A percentile compares a stretch with the other conserved stretches of the same genome.
These are phyloP conservation scores for Fraxinus greggii DNA, from an alignment of 305 asterid genomes.

Conservation along the genomic window DNA sequence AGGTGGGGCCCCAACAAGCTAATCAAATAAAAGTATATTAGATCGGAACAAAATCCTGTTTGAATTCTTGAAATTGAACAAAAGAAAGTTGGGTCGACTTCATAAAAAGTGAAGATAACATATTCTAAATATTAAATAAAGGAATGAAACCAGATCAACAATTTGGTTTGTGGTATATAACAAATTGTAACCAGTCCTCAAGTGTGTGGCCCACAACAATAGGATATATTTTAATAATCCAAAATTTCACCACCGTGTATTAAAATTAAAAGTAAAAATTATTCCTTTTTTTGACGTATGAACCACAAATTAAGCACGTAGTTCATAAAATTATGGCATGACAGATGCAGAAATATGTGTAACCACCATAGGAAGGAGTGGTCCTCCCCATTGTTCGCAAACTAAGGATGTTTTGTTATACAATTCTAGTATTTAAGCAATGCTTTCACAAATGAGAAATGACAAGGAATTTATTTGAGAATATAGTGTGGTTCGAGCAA, in stretches of 20 bases:
- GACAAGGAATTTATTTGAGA: neutral
- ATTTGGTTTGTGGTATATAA: neutral
- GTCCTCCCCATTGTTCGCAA: constrained; percentile 25
- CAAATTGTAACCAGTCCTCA: neutral
- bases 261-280: neutral
- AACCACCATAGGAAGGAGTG: constrained; percentile 19
- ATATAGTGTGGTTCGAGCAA: neutral
- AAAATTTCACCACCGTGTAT: neutral
- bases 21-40: neutral
- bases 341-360: constrained; percentile 2
- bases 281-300: neutral
- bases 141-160: neutral
- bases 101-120: neutral
- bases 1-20: neutral
- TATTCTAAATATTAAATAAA: neutral
- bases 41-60: neutral
- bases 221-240: neutral
- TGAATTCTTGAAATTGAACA: neutral
- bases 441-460: neutral
- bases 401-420: neutral
- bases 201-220: neutral
- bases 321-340: neutral
- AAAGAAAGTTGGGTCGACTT: neutral
- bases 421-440: constrained; percentile 21
- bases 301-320: neutral